Conservation (phyloP, 805 yeast genomes). For the Barnettozyma salicaria region DNA sequence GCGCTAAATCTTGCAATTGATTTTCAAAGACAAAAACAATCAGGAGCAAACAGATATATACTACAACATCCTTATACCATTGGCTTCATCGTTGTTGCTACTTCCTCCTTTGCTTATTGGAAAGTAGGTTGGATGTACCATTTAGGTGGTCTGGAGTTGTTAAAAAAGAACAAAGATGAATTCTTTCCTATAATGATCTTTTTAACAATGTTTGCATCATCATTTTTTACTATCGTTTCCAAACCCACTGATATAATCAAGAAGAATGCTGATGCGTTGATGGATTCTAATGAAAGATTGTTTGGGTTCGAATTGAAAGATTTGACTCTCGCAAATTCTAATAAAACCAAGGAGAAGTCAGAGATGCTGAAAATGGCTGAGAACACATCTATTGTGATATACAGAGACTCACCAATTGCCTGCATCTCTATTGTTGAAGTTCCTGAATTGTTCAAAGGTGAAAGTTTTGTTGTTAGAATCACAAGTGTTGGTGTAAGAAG, state of each 20-base stretch:
- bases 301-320: conserved; percentile 49
- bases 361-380: conserved; percentile 33
- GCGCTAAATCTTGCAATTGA: conserved; percentile 61
- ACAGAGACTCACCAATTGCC: conserved; percentile 71
- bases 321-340: conserved; percentile 34
- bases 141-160: conserved; percentile 14
- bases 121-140: conserved; percentile 13
- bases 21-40: conserved; percentile 29
- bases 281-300: conserved; percentile 31
- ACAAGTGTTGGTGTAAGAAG: conserved; percentile 58
- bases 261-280: conserved; percentile 31
- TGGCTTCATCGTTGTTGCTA: conserved; percentile 15
- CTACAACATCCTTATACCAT: conserved; percentile 39
- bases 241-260: conserved; percentile 45
- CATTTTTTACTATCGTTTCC: conserved; percentile 36
- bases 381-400: conserved; percentile 50
- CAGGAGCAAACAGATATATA: conserved; percentile 31
- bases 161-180: conserved; percentile 18
- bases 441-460: conserved; percentile 36
- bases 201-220: conserved; percentile 31
- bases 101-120: conserved; percentile 10
- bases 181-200: conserved; percentile 32
- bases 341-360: conserved; percentile 19
- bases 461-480: conserved; percentile 44
- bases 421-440: conserved; percentile 41